Percentiles rank a stretch among this genome's conserved stretches.
These are phyloP conservation scores for Skeletonema menzelii DNA, from an alignment of 108 stramenopile genomes.

Conservation along the genomic window DNA sequence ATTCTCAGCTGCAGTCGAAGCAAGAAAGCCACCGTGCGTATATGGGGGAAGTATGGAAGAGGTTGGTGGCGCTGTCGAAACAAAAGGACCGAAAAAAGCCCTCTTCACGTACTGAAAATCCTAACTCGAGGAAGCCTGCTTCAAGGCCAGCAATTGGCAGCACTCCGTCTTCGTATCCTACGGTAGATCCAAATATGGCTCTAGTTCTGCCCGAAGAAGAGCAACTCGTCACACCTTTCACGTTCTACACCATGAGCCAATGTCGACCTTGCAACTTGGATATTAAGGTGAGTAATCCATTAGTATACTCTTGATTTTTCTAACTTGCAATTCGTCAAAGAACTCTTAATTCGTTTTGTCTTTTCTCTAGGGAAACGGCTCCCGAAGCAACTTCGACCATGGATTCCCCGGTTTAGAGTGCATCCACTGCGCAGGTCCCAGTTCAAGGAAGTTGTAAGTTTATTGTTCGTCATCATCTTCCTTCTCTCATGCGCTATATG, in stretches of 20 bases:
- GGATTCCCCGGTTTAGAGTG: conserved; percentile 53
- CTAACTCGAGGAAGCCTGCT: not conserved
- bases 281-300: too few relatives aligned
- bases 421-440: conserved; percentile 34
- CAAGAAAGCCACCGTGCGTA: conserved; percentile 15
- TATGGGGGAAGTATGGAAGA: conserved; percentile 40
- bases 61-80: conserved; percentile 5
- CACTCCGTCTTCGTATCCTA: not conserved
- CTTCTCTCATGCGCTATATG: too few relatives aligned
- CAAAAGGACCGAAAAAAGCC: conserved; percentile 9
- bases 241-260: conserved; percentile 24
- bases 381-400: conserved; percentile 25
- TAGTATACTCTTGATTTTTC: too few relatives aligned
- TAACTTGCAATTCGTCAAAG: too few relatives aligned
- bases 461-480: too few relatives aligned
- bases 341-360: too few relatives aligned
- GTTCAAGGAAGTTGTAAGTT: conserved; percentile 30
- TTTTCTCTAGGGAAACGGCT: conserved; percentile 42
- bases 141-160: not conserved
- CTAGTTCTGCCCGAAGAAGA: conserved; percentile 24
- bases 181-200: conserved; percentile 1
- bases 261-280: conserved; percentile 34
- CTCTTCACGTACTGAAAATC: too few relatives aligned
- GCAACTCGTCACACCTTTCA: conserved; percentile 36
- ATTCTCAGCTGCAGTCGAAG: conserved; percentile 18